Evolutionary conservation across 2,329 filamentous ascomycete species (phyloP), one percentile per base, ranked within the genome.

Genomic region (Colletotrichum noveboracense): DNA sequence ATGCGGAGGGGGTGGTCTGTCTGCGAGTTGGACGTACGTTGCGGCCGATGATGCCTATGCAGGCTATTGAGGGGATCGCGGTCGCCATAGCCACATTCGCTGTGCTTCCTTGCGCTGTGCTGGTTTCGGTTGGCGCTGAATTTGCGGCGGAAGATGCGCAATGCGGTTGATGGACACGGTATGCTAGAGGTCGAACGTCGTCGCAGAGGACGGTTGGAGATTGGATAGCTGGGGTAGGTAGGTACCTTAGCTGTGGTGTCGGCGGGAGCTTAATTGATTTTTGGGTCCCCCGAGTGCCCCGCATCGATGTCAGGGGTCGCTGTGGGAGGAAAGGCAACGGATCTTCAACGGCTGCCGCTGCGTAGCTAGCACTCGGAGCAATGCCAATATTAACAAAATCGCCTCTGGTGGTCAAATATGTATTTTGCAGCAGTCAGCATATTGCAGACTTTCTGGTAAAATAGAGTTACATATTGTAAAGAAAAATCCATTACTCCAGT

Each of bases 11-110:
- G 32, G 61, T 8, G 52, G 48, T 65, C 18, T 58, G 26, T 38
- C n/a, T 28, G 52, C 28, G 32, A 32, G 14, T 52, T 30, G 58
- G 38, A 83, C 89, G 80, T 89, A 98, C 96, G 85, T 97, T 94
- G 86, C 97, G 96, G 79, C 97, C 96, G 81, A 99, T 97, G 68
- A 98, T 90, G 85, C 96, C 96, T 80, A 99, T 93, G 83, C 96
- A 98, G 85, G 95, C 96, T 85, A 98, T 97, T 43, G 94, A 95
- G 34, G 96, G 94, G 81, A 92, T 91, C 72, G 91, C 87, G 78
- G 89, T 88, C 79, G 91, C 89, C 91, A 92, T 93, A 38, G 60
- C 21, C 36, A 43, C 58, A 62, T 24, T 34, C 69, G 64, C 58
- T 16, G 34, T 55, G 48, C 58, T 55, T 38, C 24, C 24, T 70